These are phyloP conservation scores for Kwoniella bestiolae DNA, from an alignment of 768 basidiomycete genomes.

Conservation along the genomic window DNA sequence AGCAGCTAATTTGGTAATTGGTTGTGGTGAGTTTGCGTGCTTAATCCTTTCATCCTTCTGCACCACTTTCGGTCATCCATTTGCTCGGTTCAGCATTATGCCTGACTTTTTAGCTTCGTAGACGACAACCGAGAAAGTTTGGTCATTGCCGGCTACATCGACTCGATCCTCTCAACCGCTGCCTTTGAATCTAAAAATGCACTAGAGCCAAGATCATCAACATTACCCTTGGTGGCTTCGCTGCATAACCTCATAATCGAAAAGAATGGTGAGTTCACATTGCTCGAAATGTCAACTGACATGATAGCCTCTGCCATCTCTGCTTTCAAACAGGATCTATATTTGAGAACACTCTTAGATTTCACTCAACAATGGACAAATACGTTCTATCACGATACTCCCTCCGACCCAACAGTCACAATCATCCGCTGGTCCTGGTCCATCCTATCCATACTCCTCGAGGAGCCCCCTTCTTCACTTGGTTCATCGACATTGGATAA, in stretches of 20 bases:
- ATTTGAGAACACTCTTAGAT: neutral
- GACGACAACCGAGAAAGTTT: constrained; percentile 19
- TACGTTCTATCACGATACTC: neutral
- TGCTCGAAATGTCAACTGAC: neutral
- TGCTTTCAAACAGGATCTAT: neutral
- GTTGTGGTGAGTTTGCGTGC: constrained; percentile 12
- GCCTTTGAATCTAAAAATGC: neutral
- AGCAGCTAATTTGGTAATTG: constrained; percentile 23
- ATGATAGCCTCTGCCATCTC: neutral
- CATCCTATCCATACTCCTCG: constrained; percentile 1
- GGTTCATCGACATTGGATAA: neutral
- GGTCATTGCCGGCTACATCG: constrained; percentile 13
- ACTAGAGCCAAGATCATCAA: neutral
- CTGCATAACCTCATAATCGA: constrained; percentile 24
- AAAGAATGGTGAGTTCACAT: constrained; percentile 13
- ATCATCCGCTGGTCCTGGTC: constrained; percentile 23
- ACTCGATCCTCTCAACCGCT: neutral
- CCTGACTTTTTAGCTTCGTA: neutral
- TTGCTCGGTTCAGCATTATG: too few relatives aligned
- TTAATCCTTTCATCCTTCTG: neutral
- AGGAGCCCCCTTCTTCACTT: neutral
- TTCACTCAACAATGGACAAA: neutral
- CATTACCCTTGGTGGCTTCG: constrained; percentile 13
- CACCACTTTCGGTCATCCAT: too few relatives aligned
- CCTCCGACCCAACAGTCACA: neutral